Percentiles rank a stretch among this genome's conserved stretches.
These are phyloP conservation scores for Rhizopus sp. DNA, from an alignment of 371 early-diverging fungal genomes.

Conservation along the genomic window DNA sequence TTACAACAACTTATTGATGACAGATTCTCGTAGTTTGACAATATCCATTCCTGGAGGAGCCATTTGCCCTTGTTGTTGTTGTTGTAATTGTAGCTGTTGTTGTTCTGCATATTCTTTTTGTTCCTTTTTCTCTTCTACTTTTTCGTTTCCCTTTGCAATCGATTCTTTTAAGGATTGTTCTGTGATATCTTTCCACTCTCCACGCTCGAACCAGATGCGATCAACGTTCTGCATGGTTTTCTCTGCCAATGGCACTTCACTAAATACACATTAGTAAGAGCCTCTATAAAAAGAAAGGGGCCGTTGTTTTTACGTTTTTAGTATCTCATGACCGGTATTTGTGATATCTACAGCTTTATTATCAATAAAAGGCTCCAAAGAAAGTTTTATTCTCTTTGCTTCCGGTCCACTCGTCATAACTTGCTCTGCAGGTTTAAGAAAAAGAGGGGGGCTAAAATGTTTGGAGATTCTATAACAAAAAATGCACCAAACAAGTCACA, in stretches of 20 bases:
- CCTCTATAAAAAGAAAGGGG: background rate
- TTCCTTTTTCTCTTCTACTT: slow-evolving; percentile 7
- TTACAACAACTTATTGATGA: slow-evolving; percentile 47
- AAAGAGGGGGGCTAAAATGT: background rate
- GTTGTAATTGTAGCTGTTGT: slow-evolving; percentile 10
- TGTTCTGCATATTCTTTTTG: slow-evolving; percentile 10
- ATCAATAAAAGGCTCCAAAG: slow-evolving; percentile 54
- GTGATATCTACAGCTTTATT: slow-evolving; percentile 56
- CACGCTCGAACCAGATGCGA: slow-evolving; percentile 55
- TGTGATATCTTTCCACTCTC: slow-evolving; percentile 56
- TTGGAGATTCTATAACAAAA: background rate
- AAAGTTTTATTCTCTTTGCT: slow-evolving; percentile 55
- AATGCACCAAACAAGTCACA: background rate
- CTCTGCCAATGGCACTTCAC: slow-evolving; percentile 56
- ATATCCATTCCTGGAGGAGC: slow-evolving; percentile 41
- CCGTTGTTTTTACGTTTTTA: slow-evolving; percentile 43
- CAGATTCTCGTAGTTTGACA: slow-evolving; percentile 42
- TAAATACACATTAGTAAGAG: slow-evolving; percentile 11
- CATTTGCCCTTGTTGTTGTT: slow-evolving; percentile 2
- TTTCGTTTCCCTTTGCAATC: slow-evolving; percentile 14
- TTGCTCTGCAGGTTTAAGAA: background rate
- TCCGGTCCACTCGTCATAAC: slow-evolving; percentile 25
- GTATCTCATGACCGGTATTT: slow-evolving; percentile 58
- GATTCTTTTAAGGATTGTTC: slow-evolving; percentile 43
- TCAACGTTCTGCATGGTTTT: slow-evolving; percentile 60